These are phyloP conservation scores for Pseudomassariella vexata DNA, from an alignment of 2,329 filamentous ascomycete species.

Conservation along the genomic window DNA sequence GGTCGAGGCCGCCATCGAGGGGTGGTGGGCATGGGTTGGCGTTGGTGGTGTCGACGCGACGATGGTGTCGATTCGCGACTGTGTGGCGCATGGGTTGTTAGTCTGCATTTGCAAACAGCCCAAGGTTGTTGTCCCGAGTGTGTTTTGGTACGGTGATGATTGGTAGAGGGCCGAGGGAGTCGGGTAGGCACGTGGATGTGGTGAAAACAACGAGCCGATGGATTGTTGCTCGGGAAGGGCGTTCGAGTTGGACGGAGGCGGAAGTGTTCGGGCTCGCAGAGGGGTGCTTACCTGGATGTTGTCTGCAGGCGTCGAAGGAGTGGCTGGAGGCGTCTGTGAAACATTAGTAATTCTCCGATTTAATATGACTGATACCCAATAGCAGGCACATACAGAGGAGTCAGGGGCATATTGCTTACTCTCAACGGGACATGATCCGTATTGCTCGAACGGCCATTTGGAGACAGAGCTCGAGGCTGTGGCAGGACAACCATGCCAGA, in stretches of 20 bases:
- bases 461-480: conserved; percentile 28
- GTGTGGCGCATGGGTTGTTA: conserved; percentile 10
- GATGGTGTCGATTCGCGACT: conserved; percentile 33
- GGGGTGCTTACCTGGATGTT: conserved; percentile 24
- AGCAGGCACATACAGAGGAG: not conserved
- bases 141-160: too few species aligned
- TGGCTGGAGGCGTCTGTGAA: conserved; percentile 15
- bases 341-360: conserved; percentile 5
- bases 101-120: conserved; percentile 8
- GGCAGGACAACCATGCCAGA: conserved; percentile 43
- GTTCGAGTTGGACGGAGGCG: too few species aligned
- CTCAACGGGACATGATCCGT: conserved; percentile 28
- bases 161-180: not conserved
- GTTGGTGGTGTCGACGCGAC: conserved; percentile 25
- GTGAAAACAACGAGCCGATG: too few species aligned
- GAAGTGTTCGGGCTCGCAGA: too few species aligned
- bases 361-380: conserved; percentile 8
- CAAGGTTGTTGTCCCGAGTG: too few species aligned
- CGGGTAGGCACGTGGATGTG: too few species aligned
- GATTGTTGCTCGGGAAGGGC: too few species aligned
- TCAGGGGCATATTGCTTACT: conserved; percentile 27
- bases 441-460: conserved; percentile 31
- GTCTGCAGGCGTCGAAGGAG: conserved; percentile 18
- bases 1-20: not conserved
- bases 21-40: conserved; percentile 7